phyloP scores from a whole-genome alignment of 495 filamentous ascomycete species.

The Trichocladium antarcticum region DNA sequence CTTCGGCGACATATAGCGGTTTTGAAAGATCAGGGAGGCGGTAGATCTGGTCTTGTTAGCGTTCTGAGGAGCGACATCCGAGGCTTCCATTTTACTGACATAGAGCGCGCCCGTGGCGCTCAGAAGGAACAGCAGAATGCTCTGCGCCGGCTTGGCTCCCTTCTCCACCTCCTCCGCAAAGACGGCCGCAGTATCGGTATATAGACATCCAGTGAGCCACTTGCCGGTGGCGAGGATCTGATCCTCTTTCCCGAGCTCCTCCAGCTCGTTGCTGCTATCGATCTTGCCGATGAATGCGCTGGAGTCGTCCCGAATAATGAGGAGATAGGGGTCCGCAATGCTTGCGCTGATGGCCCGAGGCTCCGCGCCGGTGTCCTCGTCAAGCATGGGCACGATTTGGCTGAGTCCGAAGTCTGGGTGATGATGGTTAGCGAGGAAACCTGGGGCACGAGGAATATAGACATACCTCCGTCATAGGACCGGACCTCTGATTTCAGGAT shows the following conservation, averaged over 20 bases:
- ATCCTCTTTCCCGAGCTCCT: constrained; percentile 59
- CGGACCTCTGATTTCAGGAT: constrained; percentile 73
- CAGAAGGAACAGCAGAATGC: constrained; percentile 62
- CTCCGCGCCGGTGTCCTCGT: constrained; percentile 72
- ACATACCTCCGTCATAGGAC: constrained; percentile 76
- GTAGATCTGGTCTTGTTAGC: constrained; percentile 41
- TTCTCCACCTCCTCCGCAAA: constrained; percentile 43
- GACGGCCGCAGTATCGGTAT: constrained; percentile 49
- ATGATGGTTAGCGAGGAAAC: constrained; percentile 8
- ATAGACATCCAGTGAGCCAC: constrained; percentile 75
- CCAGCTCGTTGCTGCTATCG: constrained; percentile 71
- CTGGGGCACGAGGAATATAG: constrained; percentile 1
- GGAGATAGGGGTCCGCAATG: constrained; percentile 78
- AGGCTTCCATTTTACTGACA: constrained; percentile 38
- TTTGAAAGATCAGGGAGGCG: constrained; percentile 50
- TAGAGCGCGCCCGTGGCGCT: constrained; percentile 58
- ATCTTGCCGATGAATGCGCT: constrained; percentile 64
- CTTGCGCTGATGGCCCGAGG: constrained; percentile 67
- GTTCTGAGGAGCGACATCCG: neutral
- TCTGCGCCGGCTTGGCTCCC: constrained; percentile 31
- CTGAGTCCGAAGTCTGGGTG: constrained; percentile 65
- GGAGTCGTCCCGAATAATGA: constrained; percentile 71
- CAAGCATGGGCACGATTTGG: constrained; percentile 81
- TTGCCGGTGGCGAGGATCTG: constrained; percentile 43
- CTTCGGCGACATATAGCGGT: constrained; percentile 53